These are phyloP conservation scores for Neurospora sp. DNA, from an alignment of 495 filamentous ascomycete species.

Conservation along the genomic window DNA sequence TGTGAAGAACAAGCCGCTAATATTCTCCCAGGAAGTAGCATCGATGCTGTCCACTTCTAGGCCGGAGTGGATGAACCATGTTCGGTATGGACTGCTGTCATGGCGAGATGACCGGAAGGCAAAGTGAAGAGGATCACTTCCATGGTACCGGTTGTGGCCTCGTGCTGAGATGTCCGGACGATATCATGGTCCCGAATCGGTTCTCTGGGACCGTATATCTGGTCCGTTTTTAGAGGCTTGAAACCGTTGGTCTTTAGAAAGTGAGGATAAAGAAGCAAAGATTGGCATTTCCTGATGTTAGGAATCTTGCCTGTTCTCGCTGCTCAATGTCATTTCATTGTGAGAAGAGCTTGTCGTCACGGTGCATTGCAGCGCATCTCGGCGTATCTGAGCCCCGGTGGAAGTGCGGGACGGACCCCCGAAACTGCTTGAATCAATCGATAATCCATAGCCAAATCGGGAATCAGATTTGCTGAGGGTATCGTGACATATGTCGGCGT, in stretches of 20 bases:
- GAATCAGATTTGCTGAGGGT: not conserved
- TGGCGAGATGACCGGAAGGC: conserved; percentile 1
- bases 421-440: not conserved
- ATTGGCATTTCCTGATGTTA: not conserved
- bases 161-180: not conserved
- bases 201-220: not conserved
- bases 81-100: conserved; percentile 8
- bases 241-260: not conserved
- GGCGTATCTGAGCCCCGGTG: not conserved
- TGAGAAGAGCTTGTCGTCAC: not conserved
- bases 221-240: not conserved
- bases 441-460: not conserved
- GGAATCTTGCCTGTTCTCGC: not conserved
- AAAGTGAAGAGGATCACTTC: not conserved
- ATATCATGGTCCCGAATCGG: not conserved
- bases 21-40: not conserved
- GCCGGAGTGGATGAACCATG: conserved; percentile 3
- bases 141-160: not conserved
- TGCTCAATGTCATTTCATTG: not conserved
- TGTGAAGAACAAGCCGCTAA: not conserved
- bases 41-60: not conserved
- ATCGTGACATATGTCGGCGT: not conserved
- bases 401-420: not conserved
- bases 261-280: not conserved
- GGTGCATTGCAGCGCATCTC: not conserved